These are phyloP conservation scores for Fusarium sp. DNA, from an alignment of 2,329 filamentous ascomycete genomes.

Conservation along the genomic window DNA sequence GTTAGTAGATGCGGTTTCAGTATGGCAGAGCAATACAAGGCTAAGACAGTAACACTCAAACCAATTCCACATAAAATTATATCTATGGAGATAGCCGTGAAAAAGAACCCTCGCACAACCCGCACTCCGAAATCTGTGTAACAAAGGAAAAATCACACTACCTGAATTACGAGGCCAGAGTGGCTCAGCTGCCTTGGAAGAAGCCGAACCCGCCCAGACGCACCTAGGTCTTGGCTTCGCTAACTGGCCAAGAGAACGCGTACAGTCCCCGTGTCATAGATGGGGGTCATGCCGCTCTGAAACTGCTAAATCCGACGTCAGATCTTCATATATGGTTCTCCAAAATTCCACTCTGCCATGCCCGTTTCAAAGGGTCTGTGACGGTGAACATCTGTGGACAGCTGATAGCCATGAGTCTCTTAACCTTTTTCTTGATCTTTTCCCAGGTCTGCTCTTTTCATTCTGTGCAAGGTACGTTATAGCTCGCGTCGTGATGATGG, in stretches of 20 bases:
- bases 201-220: conserved; percentile 11
- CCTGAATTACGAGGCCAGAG: conserved; percentile 18
- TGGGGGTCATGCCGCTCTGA: not conserved
- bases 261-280: conserved; percentile 20
- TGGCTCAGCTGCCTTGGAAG: conserved; percentile 33
- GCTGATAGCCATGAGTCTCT: conserved; percentile 15
- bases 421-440: conserved; percentile 5
- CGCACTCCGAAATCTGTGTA: not conserved
- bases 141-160: not conserved
- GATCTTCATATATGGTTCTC: conserved; percentile 1
- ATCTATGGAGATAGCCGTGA: not conserved
- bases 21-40: not conserved
- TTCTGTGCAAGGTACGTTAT: conserved; percentile 10
- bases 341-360: not conserved
- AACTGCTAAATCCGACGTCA: not conserved
- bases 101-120: not conserved
- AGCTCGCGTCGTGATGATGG: not conserved
- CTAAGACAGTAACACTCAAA: not conserved
- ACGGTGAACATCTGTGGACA: not conserved
- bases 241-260: conserved; percentile 16
- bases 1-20: not conserved
- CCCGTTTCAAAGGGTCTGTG: not conserved
- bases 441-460: not conserved
- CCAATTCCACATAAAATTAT: not conserved
- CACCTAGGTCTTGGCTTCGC: conserved; percentile 12